These are phyloP conservation scores for Suillus americanus DNA, from an alignment of 768 basidiomycete species.

Conservation along the genomic window DNA sequence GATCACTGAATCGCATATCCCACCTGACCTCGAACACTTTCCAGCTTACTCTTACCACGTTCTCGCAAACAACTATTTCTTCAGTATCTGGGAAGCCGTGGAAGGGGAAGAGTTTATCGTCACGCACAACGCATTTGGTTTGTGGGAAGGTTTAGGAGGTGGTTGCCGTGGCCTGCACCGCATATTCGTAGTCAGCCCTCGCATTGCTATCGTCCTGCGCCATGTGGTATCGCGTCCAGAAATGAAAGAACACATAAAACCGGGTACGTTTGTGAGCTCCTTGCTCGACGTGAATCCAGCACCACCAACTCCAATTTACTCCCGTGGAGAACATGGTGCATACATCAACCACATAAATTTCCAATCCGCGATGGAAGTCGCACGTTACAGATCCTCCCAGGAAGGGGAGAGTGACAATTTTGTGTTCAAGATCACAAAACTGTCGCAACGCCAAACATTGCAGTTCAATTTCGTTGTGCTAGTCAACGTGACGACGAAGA, in stretches of 20 bases:
- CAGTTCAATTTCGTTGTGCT: slow-evolving; percentile 9
- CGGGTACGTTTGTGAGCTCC: background rate
- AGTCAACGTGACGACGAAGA: background rate
- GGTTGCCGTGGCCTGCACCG: slow-evolving; percentile 25
- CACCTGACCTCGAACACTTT: slow-evolving; percentile 15
- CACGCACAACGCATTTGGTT: slow-evolving; percentile 31
- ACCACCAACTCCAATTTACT: slow-evolving; percentile 1
- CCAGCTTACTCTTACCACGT: slow-evolving; percentile 26
- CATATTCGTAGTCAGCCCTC: slow-evolving; percentile 38
- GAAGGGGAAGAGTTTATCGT: slow-evolving; percentile 35
- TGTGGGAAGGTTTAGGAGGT: slow-evolving; percentile 33
- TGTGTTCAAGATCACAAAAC: slow-evolving; percentile 29
- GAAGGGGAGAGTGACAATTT: slow-evolving; percentile 28
- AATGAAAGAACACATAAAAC: background rate
- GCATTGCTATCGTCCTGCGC: slow-evolving; percentile 32
- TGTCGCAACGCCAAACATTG: slow-evolving; percentile 14
- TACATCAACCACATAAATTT: background rate
- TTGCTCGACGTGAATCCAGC: background rate
- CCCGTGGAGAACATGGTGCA: background rate
- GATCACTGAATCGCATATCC: background rate
- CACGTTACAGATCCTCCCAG: slow-evolving; percentile 5
- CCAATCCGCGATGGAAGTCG: background rate
- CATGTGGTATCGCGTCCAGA: slow-evolving; percentile 15
- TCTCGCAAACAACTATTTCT: slow-evolving; percentile 18
- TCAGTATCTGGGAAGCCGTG: slow-evolving; percentile 31